phyloP scores from a whole-genome alignment of 1,139 yeast species.

The Lodderomyces pseudojiufengensis region DNA sequence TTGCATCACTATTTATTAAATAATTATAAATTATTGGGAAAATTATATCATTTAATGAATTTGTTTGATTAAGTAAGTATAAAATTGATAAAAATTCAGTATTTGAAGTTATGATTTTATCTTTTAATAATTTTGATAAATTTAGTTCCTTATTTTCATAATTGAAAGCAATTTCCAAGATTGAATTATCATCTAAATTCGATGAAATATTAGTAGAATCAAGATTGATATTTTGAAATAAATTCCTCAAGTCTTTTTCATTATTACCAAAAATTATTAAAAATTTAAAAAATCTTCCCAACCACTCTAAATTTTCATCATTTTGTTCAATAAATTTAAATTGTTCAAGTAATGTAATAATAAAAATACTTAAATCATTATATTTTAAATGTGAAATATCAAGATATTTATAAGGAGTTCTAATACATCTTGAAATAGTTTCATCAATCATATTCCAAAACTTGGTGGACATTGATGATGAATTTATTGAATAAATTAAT shows the following conservation, averaged over 20 bases:
- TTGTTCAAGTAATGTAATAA: conserved; percentile 70
- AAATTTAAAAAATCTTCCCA: conserved; percentile 42
- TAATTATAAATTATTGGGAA: conserved; percentile 43
- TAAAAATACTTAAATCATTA: conserved; percentile 56
- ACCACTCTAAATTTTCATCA: conserved; percentile 43
- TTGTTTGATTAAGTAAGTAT: conserved; percentile 19
- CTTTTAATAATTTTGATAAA: conserved; percentile 12
- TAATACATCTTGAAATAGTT: conserved; percentile 61
- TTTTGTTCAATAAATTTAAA: conserved; percentile 44
- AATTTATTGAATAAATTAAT: conserved; percentile 31
- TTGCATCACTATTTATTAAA: conserved; percentile 16
- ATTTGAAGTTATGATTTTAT: conserved; percentile 38
- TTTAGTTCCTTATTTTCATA: conserved; percentile 16
- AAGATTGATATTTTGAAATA: no score
- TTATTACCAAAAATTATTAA: conserved; percentile 57
- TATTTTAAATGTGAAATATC: conserved; percentile 51
- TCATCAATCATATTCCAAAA: conserved; percentile 68
- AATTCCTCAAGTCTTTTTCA: conserved; percentile 8
- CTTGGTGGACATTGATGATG: conserved; percentile 5
- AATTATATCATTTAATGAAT: conserved; percentile 17
- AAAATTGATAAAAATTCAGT: conserved; percentile 48
- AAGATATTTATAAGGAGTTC: conserved; percentile 78
- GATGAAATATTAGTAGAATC: neutral
- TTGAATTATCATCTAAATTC: conserved; percentile 10
- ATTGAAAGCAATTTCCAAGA: conserved; percentile 14